phyloP scores from a whole-genome alignment of 768 basidiomycete species.

The Phanerodontia chrysosporium region DNA sequence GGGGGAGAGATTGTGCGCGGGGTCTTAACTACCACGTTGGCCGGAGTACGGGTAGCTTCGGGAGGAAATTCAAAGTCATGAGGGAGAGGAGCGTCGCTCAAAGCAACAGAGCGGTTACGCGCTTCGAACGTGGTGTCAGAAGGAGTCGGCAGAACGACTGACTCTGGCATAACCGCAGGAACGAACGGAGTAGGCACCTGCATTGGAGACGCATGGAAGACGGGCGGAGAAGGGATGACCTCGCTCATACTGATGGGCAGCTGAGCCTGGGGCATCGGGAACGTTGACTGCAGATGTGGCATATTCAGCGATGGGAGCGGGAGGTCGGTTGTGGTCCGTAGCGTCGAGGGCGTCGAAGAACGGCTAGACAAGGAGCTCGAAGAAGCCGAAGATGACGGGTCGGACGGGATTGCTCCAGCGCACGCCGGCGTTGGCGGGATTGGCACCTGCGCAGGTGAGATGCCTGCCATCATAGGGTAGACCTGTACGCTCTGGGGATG shows the following conservation, averaged over 20 bases:
- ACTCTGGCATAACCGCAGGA: neutral
- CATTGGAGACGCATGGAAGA: neutral
- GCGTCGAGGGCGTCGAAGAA: slow-evolving; percentile 1
- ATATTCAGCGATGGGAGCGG: neutral
- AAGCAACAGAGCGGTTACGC: neutral
- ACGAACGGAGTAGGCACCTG: neutral
- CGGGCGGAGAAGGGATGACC: neutral
- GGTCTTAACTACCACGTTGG: neutral
- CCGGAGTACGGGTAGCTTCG: neutral
- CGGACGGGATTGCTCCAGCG: neutral
- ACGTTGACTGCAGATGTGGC: neutral
- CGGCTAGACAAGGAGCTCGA: neutral
- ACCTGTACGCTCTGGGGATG: neutral
- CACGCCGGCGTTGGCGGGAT: neutral
- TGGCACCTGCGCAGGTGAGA: neutral
- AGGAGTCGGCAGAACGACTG: neutral
- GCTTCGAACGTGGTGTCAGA: neutral
- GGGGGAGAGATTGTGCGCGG: neutral
- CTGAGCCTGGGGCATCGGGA: neutral
- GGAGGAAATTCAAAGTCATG: neutral
- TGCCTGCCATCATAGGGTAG: neutral
- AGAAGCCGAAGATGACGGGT: neutral
- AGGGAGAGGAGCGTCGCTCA: neutral
- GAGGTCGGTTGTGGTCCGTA: neutral
- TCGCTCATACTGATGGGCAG: neutral